Percentiles rank a stretch among this genome's conserved stretches.
phyloP scores from a whole-genome alignment of 2,329 filamentous ascomycete genomes.

The Tolypocladium inflatum region DNA sequence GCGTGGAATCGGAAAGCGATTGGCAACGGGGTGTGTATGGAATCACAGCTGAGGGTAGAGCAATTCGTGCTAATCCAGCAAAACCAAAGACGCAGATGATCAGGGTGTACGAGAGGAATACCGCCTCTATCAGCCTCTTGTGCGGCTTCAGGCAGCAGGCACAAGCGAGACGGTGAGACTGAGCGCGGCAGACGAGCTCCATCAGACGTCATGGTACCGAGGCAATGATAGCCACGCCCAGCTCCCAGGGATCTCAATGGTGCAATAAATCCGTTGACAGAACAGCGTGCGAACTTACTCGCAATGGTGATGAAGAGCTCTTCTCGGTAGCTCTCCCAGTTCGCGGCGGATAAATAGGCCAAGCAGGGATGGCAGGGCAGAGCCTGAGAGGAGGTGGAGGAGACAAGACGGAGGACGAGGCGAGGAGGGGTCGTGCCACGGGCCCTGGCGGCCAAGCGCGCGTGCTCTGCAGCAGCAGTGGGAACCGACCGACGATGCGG shows the following conservation, averaged over 20 bases:
- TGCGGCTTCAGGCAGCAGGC: not conserved
- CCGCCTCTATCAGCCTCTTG: not conserved
- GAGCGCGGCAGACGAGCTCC: not conserved
- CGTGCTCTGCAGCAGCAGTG: not conserved
- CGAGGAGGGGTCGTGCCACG: constrained; percentile 1
- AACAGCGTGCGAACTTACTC: not conserved
- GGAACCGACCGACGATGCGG: not conserved
- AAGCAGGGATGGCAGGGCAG: not conserved
- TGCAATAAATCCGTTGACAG: not conserved
- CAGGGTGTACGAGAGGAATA: not conserved
- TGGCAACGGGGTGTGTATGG: not conserved
- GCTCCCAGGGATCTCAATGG: not conserved
- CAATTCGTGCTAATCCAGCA: not conserved
- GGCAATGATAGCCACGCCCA: not conserved
- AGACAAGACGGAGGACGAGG: not conserved
- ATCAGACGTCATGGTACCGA: not conserved
- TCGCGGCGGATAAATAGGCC: not conserved
- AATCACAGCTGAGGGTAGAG: not conserved
- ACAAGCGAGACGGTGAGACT: not conserved
- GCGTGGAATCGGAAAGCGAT: not conserved
- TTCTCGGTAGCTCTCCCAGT: not conserved
- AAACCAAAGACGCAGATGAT: not conserved
- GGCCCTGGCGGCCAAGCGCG: not conserved
- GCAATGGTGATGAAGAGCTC: not conserved
- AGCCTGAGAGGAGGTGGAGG: not conserved